A percentile compares a stretch with the other conserved stretches of the same genome.
Conservation (phyloP, 1,139 yeast genomes). For the Yamadazyma spencermartinsiae region DNA sequence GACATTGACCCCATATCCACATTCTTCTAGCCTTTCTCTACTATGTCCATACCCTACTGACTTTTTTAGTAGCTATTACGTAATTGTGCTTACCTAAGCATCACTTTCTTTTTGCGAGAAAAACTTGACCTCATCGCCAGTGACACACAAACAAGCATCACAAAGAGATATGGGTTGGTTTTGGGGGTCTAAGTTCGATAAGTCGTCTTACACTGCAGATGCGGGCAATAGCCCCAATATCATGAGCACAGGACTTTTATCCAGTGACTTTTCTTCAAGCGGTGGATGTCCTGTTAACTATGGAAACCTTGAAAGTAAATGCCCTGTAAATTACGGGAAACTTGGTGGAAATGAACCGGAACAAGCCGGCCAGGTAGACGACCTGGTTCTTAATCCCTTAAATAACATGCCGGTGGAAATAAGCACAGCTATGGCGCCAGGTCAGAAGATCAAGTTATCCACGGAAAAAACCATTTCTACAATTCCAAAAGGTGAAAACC, state of each 20-base stretch:
- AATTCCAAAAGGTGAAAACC: slow-evolving; percentile 80
- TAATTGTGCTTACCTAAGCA: too few relatives aligned
- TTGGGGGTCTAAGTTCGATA: slow-evolving; percentile 54
- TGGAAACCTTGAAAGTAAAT: slow-evolving; percentile 9
- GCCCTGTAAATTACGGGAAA: slow-evolving; percentile 6
- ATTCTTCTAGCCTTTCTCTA: too few relatives aligned
- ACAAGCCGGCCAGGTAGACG: slow-evolving; percentile 16
- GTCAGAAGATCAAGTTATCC: slow-evolving; percentile 75
- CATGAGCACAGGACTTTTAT: neutral
- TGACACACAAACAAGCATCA: neutral
- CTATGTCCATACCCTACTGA: slow-evolving; percentile 1
- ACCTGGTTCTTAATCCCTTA: slow-evolving; percentile 59
- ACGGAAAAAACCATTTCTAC: slow-evolving; percentile 81
- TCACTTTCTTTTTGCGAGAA: neutral
- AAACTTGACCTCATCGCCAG: slow-evolving; percentile 5
- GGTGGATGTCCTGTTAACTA: slow-evolving; percentile 26
- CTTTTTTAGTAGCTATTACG: slow-evolving; percentile 1
- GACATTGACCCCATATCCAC: too few relatives aligned
- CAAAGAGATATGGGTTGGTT: slow-evolving; percentile 70
- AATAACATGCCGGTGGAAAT: slow-evolving; percentile 86
- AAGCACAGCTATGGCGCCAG: slow-evolving; percentile 69
- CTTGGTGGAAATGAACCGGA: neutral
- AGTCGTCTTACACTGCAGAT: slow-evolving; percentile 7
- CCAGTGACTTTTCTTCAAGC: slow-evolving; percentile 10
- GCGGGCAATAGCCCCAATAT: neutral